Evolutionary conservation across 352 stramenopile genomes (phyloP), one percentile per base, ranked within the genome.

Genomic region (Pythium chondricola): DNA sequence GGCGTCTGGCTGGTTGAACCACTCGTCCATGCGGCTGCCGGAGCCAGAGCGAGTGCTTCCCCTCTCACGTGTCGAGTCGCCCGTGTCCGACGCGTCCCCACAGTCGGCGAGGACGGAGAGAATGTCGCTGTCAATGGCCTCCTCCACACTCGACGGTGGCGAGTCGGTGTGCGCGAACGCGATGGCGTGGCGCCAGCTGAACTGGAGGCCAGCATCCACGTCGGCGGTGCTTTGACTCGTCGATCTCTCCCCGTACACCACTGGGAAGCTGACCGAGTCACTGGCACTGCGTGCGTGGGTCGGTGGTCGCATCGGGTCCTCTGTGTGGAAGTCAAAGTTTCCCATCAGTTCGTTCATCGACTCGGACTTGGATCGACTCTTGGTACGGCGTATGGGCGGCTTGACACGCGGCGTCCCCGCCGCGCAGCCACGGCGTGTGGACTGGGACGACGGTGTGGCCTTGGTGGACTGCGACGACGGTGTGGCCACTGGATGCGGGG

Each of bases 41-140:
- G 22, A 48, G 26, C 25, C 31, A 14, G 40, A 50, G 16, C 22
- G 30, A 2, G 48, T 38, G 31, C 39, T 40, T 1, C 40, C 20
- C 22, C 58, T 13, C 26, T 64, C 56, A 2, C 58, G 48, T 14
- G 48, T 54, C 26, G 60, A 43, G 24, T 73, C 62, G 2, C 33
- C 56, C 7, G 67, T 39, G 21, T 85, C 74, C 11, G 67, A 67
- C n/a, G 48, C 43, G 17, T 59, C 52, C 31, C 82, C 71, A 38
- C 63, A 85, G 39, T 69, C 72, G 0, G 74, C 76, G 17, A 88
- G 58, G 3, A 88, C 69, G 6, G 76, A 88, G 17, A 88, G 58
- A 55, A 88, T 88, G 38, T 88, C 76, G 22, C 71, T 85, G 57
- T 88, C 76, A 36, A 88, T 88, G 2, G 74, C 71, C 2, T 85